Base-by-base conservation (phyloP, 768 basidiomycete genomes). In the Porphyrellus cyaneotinctus region DNA sequence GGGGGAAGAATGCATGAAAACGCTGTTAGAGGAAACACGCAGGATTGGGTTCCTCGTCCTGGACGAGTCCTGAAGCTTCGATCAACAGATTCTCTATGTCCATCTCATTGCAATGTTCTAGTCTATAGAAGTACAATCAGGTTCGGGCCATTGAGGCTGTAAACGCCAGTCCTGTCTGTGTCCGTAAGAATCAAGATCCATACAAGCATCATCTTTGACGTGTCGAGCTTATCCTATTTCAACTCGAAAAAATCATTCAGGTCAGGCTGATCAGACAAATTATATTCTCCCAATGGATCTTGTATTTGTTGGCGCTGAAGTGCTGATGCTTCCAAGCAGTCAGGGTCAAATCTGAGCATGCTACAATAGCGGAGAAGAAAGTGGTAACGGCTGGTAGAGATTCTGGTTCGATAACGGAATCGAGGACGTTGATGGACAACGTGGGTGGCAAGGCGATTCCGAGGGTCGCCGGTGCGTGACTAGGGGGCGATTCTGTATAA, bases 1-100 rank as follows among this genome's bases (percentile, higher is more conserved):
- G 61, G 61, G 61, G 26, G 58, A 59, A 33, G 58, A 60, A 31
- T 52, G 47, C 23, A 60, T 60, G 1, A 49, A 45, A 26, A 47
- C 31, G 17, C 3, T 62, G 44, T 42, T 62, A 4, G 52, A 62
- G 6, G 61, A 62, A 31, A 63, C 23, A 0, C 13, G 59, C 15
- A 56, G 61, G 20, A 60, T 62, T 13, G 61, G 28, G 5, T 20
- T 26, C 6, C 61, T 63, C n/a, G 28, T 60, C 15, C n/a, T 49
- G 17, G 52, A 51, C 7, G 39, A 54, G 2, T 17, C 45, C 26
- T 45, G 31, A n/a, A 38, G 13, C 37, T 43, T 45, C 5, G 9
- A 17, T 9, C 37, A 38, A 20, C 17, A 14, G 26, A 43, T 43
- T 13, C 17, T 43, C 10, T 10, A 14, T 41, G 23, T 24, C 3